Base-by-base conservation (phyloP, 495 filamentous ascomycete species). In the Penicillium parvum region DNA sequence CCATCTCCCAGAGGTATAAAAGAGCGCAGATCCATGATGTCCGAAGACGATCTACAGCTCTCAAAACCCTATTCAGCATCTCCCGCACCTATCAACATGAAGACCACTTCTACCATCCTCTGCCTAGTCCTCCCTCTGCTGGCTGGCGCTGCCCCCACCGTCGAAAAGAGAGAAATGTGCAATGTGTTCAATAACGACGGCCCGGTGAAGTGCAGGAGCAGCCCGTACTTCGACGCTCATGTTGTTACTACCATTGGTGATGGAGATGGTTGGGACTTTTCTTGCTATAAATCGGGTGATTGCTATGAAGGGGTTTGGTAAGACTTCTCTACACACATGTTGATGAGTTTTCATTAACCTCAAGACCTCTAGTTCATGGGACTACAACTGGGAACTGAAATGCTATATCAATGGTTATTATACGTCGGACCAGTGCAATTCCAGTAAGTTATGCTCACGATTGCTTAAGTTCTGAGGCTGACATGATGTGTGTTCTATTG, bases 371-470 rank as follows among this genome's bases (percentile, higher is more conserved):
- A 37, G 34, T 21, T 37, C 19, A 8, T 23, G 34, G 34, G 34
- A 37, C 15, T 37, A 23, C 3, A 23, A 37, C 18, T 37, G 20
- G 19, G 19, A 37, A 21, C 16, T 23, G 34, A 23, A 37, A 21
- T 37, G 34, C 19, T 37, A 37, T 23, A 37, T 37, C 34, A 37
- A 37, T 19, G 34, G 20, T 14, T 37, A 12, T 16, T 37, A 37
- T 37, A 37, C 34, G 8, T 37, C 34, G 5, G 34, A 37, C 16
- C 34, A 37, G 0, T 37, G 34, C 34, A 37, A 37, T 14, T 37
- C 34, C 7, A 23, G 19, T 37, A 22, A 12, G 20, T 3, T 9
- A 22, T 20, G 10, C 2, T 11, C n/a, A 21, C 11, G n/a, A 5
- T 14, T 0, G 4, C 4, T 2, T 4, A 3, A 12, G 8, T 12